Base-by-base conservation (phyloP, 1,284 basidiomycete genomes). In the Apiotrichum domesticum region DNA sequence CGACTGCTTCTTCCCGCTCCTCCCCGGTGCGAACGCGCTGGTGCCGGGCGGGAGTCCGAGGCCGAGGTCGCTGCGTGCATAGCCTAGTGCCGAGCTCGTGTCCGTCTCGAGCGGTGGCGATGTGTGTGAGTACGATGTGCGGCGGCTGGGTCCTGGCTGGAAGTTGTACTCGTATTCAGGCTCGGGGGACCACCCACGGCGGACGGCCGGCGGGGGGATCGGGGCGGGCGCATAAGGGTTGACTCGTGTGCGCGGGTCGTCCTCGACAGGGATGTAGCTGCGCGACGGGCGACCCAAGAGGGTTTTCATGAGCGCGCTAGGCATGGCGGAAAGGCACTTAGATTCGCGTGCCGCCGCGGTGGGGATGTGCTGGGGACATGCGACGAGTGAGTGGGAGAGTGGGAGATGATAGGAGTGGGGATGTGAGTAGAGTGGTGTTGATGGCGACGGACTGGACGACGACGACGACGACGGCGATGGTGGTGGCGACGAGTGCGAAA, bases 261-360 rank as follows among this genome's bases (percentile, higher is more conserved):
- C 55, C n/a, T 51, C 32, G 13, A 32, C 13, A 8, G 41, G 41
- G 8, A 71, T 71, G 54, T 75, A 75, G 13, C 66, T 69, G 15
- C 72, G 62, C 0, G 73, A 69, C 9, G 73, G 73, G 43, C 72
- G 70, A 32, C 66, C 57, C 9, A 73, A 58, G 10, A 72, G 69
- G 6, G 66, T 34, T 46, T 75, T 67, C 21, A 75, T 45, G 45
- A 75, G 68, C 8, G 68, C 71, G 58, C 66, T 69, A 3, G 72
- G 68, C 73, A 75, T 75, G 37, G 7, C 37, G 37, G 37, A 21
- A 21, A 21, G 21, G 21, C 21, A 21, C 21, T 21, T 21, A 21
- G 21, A 21, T 21, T 21, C 21, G 21, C 21, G 21, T 21, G 21
- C 21, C 21, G 21, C 21, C 21, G 21, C 21, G 21, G 21, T 21